Evolutionary conservation across 305 asterid genomes (phyloP).

Genomic region (Striga hermonthica): DNA sequence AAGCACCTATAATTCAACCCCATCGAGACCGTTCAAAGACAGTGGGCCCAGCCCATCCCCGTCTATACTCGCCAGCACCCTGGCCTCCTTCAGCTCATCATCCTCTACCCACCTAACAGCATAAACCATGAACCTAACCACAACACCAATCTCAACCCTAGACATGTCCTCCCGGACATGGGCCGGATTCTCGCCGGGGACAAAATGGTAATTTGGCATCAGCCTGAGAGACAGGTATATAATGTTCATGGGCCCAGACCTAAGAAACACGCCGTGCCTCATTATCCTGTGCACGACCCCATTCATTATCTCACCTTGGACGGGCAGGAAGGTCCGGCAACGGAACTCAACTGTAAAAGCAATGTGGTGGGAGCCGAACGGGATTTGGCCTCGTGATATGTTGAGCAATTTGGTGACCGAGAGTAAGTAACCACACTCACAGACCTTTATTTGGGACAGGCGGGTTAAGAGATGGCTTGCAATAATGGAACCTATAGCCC

Average conservation of each 20-base stretch:
- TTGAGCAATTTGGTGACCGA: conserved; percentile 58
- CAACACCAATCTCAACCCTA: conserved; percentile 57
- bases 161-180: conserved; percentile 50
- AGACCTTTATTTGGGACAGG: conserved; percentile 37
- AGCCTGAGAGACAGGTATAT: conserved; percentile 41
- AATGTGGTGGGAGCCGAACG: conserved; percentile 29
- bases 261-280: conserved; percentile 49
- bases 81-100: conserved; percentile 43
- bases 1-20: conserved; percentile 37
- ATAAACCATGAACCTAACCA: conserved; percentile 47
- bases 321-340: conserved; percentile 55
- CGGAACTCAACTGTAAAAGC: conserved; percentile 47
- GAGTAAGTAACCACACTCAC: conserved; percentile 55
- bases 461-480: conserved; percentile 40
- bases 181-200: conserved; percentile 37
- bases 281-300: conserved; percentile 47
- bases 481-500: conserved; percentile 39
- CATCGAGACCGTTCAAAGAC: conserved; percentile 59
- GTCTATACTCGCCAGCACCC: conserved; percentile 57
- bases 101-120: conserved; percentile 55
- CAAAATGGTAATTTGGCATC: conserved; percentile 58
- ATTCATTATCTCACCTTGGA: conserved; percentile 54
- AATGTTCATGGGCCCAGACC: conserved; percentile 69
- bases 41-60: conserved; percentile 70
- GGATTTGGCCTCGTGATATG: conserved; percentile 45